Base-by-base conservation (phyloP, 306 rosid species). In the Rosa multiflora region DNA sequence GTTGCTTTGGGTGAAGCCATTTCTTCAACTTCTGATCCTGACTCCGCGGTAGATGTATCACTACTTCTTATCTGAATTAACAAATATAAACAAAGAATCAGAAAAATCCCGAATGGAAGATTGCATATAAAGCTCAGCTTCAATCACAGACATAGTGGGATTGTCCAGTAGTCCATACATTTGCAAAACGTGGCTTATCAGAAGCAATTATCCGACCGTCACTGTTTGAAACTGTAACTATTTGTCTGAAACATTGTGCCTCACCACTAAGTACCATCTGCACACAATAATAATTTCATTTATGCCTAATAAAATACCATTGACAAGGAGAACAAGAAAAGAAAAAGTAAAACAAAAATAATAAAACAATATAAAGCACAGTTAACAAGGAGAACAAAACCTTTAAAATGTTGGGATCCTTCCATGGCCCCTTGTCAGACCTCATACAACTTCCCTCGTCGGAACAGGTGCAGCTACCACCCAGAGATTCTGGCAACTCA, bases 371-470 rank as follows among this genome's bases (percentile, higher is more conserved):
- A 71, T 32, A 68, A 72, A 61, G 13, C 52, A 47, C 29, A 56
- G 74, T 59, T 66, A 73, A 59, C 64, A 39, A 58, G 76, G 42
- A 78, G 35, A 79, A 49, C 40, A 73, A 68, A 82, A 94, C 98
- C 98, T 92, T 86, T 61, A 94, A 78, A 85, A 94, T 86, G 66
- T 86, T 78, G 39, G 94, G 91, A 76, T 94, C 97, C 59, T 85
- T 88, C 98, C 98, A 94, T 21, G 98, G 98, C 74, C 98, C 98
- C 79, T 89, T 92, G 82, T 94, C 94, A 49, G 97, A 92, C 79
- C 83, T 83, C 97, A 88, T 89, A 76, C 98, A 94, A 70, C 97
- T 95, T 40, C 92, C 97, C 76, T 86, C 88, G 61, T 88, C 89
- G 53, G 83, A 80, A 84, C 98, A 94, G 69, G 87, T 89, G 81